Evolutionary conservation across 1,139 yeast genomes (phyloP), one percentile per base, ranked within the genome.

Genomic region (Debaryomyces fabryi): DNA sequence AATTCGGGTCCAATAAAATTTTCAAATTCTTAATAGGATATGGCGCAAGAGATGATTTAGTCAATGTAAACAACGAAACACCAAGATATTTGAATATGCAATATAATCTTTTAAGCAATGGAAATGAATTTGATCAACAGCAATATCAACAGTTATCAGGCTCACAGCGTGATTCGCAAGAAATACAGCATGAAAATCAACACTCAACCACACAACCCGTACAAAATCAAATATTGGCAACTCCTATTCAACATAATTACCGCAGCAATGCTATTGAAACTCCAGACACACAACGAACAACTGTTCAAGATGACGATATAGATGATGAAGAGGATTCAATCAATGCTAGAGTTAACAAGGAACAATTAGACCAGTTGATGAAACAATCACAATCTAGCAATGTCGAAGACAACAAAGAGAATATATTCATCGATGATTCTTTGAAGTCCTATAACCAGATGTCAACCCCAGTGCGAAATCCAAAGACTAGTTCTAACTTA

Each of bases 31-130:
- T 81, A 42, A 59, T 77, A 48, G 63, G 69, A 39, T 70, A 67
- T 51, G 82, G 83, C 13, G 82, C 83, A 4, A 62, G 77, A 39
- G 81, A 79, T 58, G 76, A 74, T 54, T 62, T 77, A 39, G 65
- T 67, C 36, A 77, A 77, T 55, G 66, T 70, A 21, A 67, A 63
- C 51, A 69, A 72, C 52, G 76, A 75, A 56, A 68, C 78, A 3
- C 67, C 79, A 21, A 71, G 71, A 51, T 53, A 50, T 42, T 47
- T 68, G 34, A 68, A 72, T 18, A 57, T 58, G 39, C 69, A 65
- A 40, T 62, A 56, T 39, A 65, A 68, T 49, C 49, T 67, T 24
- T 54, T 65, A 29, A 57, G 64, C 9, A 54, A 58, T 32, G 45
- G 43, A 18, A 38, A 39, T 16, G 46, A 40, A 5, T 27, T 27